Percentiles rank a stretch among this genome's conserved stretches.
Evolutionary conservation across 1,284 basidiomycete species (phyloP).

Genomic region (Microbotryomycetes sp.): DNA sequence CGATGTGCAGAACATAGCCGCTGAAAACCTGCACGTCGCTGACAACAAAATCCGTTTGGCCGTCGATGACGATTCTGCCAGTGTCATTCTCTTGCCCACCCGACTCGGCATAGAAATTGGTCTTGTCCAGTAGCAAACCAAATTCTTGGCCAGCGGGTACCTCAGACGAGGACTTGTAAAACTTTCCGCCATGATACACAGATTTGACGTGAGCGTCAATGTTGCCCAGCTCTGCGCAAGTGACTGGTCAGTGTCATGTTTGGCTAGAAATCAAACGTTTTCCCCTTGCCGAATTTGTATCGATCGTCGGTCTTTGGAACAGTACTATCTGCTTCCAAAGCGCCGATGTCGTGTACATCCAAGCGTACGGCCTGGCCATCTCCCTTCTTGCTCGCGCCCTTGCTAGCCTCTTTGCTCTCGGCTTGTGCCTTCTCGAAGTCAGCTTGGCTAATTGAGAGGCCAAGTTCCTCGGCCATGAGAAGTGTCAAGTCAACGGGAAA

Average conservation of each 20-base stretch:
- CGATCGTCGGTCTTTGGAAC: slow-evolving; percentile 94
- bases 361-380: slow-evolving; percentile 64
- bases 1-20: slow-evolving; percentile 84
- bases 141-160: slow-evolving; percentile 58
- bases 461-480: slow-evolving; percentile 94
- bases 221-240: slow-evolving; percentile 50
- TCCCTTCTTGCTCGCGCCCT: slow-evolving; percentile 62
- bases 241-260: background rate
- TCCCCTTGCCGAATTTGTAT: slow-evolving; percentile 70
- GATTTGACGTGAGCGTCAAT: slow-evolving; percentile 70
- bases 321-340: slow-evolving; percentile 66
- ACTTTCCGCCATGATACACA: slow-evolving; percentile 76
- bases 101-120: slow-evolving; percentile 96
- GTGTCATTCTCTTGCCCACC: slow-evolving; percentile 98
- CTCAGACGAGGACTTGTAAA: slow-evolving; percentile 59
- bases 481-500: slow-evolving; percentile 96
- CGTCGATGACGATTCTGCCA: slow-evolving; percentile 88
- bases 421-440: slow-evolving; percentile 88
- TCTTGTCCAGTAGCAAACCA: slow-evolving; percentile 83
- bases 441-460: slow-evolving; percentile 72
- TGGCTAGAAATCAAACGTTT: background rate
- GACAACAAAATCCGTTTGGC: slow-evolving; percentile 84
- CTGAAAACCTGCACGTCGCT: slow-evolving; percentile 82
- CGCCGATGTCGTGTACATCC: slow-evolving; percentile 90
- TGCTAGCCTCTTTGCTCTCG: slow-evolving; percentile 83